A percentile compares a stretch with the other conserved stretches of the same genome.
Conservation (phyloP, 257 asterid species). For the Haberlea rhodopensis region DNA sequence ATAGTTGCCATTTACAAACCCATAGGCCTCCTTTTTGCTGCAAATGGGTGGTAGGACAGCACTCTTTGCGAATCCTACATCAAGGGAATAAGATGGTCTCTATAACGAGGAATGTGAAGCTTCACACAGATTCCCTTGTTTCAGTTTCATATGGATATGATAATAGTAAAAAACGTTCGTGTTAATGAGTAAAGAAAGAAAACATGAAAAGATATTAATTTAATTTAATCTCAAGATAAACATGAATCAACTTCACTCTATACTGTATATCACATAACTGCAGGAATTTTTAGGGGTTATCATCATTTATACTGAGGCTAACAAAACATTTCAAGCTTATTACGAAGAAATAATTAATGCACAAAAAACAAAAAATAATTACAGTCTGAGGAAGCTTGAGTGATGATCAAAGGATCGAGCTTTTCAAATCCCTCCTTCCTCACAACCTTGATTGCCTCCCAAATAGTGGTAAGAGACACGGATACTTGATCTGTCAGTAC, state of each 20-base stretch:
- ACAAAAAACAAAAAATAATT: constrained; percentile 21
- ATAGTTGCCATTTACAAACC: neutral
- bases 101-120: no score
- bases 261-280: neutral
- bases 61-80: neutral
- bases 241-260: neutral
- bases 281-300: neutral
- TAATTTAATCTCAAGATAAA: neutral
- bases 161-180: neutral
- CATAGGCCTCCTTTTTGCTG: neutral
- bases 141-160: neutral
- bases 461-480: constrained; percentile 42
- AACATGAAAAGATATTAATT: neutral
- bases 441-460: constrained; percentile 53
- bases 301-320: neutral
- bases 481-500: constrained; percentile 57
- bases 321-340: constrained; percentile 5
- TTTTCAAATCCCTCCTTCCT: constrained; percentile 50
- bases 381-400: constrained; percentile 70
- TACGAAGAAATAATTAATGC: neutral
- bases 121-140: neutral
- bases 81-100: neutral
- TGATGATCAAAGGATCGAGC: constrained; percentile 56
- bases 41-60: neutral
- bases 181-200: neutral